Evolutionary conservation across 2,329 filamentous ascomycete genomes (phyloP), one percentile per base, ranked within the genome.

Genomic region (Hypoxylon sp.): DNA sequence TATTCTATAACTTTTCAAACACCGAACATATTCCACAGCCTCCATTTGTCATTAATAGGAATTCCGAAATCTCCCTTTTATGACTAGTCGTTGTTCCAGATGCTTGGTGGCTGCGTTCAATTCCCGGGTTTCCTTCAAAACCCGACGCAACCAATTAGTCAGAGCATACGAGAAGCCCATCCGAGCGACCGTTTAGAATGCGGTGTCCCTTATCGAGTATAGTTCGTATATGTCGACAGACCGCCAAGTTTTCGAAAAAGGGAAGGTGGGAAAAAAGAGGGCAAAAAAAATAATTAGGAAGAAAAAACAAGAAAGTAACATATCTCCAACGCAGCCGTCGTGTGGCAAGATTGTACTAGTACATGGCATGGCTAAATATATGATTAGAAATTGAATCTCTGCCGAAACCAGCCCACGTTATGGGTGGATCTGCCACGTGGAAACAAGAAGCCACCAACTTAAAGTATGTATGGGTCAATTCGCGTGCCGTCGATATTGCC

Each of bases 371-470:
- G 52, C 45, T 54, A 52, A 61, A 61, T 61, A 55, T 48, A 55
- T 34, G 56, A 58, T 68, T 53, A 69, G 55, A 67, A 68, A 63
- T n/a, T n/a, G n/a, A n/a, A n/a, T 61, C 64, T 65, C 67, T 70
- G 67, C 67, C 67, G 67, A 70, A 68, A 67, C 61, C 62, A 62
- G 56, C 64, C 67, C 67, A 70, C 67, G 67, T 67, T 67, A 63
- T 59, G 55, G 47, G 59, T 70, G 67, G 67, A 68, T 55, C 59
- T 21, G 63, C 67, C 67, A 70, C 67, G 67, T 70, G 67, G 67
- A 63, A 70, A 64, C 54, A 51, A 32, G 62, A 70, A 68, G 61
- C 67, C 67, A 70, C 67, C 23, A 48, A 63, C 61, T 62, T 62
- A 54, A 65, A 68, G 56, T 60, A 57, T 62, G 67, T 62, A 57